Base-by-base conservation (phyloP, 352 stramenopile genomes). In the Phytophthora crassamura region DNA sequence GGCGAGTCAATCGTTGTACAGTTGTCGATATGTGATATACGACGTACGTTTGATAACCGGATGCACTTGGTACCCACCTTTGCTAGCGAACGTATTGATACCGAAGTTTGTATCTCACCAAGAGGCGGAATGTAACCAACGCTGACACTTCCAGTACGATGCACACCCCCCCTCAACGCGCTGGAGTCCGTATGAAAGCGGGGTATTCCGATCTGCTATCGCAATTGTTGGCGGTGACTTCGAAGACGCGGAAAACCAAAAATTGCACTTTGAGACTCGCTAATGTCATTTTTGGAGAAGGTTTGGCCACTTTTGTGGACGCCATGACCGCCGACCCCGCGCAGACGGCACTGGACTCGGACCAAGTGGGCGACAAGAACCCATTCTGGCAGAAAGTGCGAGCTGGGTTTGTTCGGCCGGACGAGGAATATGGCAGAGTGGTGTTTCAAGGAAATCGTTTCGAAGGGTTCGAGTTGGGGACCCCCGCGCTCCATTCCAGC, bases 221-320 rank as follows among this genome's bases (percentile, higher is more conserved):
- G 33, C 49, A 57, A 57, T 46, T 57, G 25, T 57, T 25, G 22
- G 22, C 22, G 22, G 22, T 25, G 22, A 25, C 22, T 25, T 25
- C 22, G 22, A 25, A 25, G 22, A 66, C 58, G 2, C 18, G 58
- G 5, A 66, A 59, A 48, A 59, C 47, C 20, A 66, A 66, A 18
- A 66, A 66, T 22, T 66, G 58, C 49, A 59, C 20, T 11, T 22
- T 66, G n/a, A 15, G 58, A 18, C 25, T 66, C 3, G 30, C 34
- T 10, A 66, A 66, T 16, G 58, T 66, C 28, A 7, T 66, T 10
- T 53, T 66, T 33, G 59, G 47, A 2, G n/a, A 43, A 5, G 20
- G 7, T 1, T 51, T 64, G 36, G 46, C 28, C 36, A 46, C 57
- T 20, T 45, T 32, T 30, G n/a, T 66, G 39, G 18, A 15, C 8